Base-by-base conservation (phyloP, 768 basidiomycete genomes). In the Termitomyces sp. region DNA sequence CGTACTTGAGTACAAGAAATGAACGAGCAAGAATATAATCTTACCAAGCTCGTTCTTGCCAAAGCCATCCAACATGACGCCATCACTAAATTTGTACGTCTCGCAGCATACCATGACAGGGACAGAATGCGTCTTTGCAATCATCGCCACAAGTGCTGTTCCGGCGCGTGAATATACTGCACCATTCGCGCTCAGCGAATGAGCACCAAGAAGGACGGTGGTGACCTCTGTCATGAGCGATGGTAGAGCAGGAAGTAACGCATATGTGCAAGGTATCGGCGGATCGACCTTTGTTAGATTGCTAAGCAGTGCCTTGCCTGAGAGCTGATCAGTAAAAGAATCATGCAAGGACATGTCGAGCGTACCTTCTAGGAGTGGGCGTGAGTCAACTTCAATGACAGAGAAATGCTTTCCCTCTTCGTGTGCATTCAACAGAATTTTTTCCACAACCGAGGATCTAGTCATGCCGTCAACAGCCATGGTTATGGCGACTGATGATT, bases 81-180 rank as follows among this genome's bases (percentile, higher is more conserved):
- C 86, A 67, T 98, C 96, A 18, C 92, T 91, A 69, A 96, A 98
- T 74, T 99, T 99, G 78, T 98, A 98, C 4, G 97, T 99, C 76
- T 98, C 97, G 68, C 96, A 97, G 65, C 95, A 98, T 28, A 97
- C 94, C 39, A 99, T 86, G 7, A 98, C 95, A 5, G 97, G 96
- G 0, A 98, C 90, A 24, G 87, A 88, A 68, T 90, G 84, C 51
- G 86, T 85, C 73, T 92, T 93, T 1, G 94, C 92, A 82, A 98
- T 88, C 96, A 98, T 96, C 1, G 96, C 93, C 7, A 98, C 94
- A 67, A 95, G 83, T 0, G 96, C 96, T 4, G 96, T 98, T 32
- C 97, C 97, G 0, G 95, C 94, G 55, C 97, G 84, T 12, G 94
- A 92, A 71, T 91, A 96, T 3, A 98, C 91, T 2, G 94, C 87